phyloP scores from a whole-genome alignment of 1,284 basidiomycete genomes.

The Ganoderma sp. region DNA sequence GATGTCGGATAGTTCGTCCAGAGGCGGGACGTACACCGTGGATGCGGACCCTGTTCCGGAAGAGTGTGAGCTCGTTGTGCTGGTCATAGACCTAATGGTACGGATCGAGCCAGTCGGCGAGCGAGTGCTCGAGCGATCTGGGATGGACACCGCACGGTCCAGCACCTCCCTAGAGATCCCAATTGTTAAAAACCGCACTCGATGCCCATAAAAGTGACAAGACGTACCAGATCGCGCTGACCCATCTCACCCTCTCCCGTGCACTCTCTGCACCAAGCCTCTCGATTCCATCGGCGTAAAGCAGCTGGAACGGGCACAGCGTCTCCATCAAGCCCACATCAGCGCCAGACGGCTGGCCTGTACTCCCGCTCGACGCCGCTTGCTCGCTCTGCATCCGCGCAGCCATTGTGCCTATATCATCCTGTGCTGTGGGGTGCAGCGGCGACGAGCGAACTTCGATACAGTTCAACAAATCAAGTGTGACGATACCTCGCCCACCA shows the following conservation, averaged over 20 bases:
- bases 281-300: slow-evolving; percentile 88
- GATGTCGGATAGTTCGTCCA: slow-evolving; percentile 68
- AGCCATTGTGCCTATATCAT: slow-evolving; percentile 85
- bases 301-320: slow-evolving; percentile 85
- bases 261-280: slow-evolving; percentile 83
- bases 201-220: slow-evolving; percentile 15
- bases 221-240: slow-evolving; percentile 81
- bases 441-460: slow-evolving; percentile 82
- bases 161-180: slow-evolving; percentile 64
- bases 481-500: slow-evolving; percentile 81
- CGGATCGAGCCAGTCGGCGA: slow-evolving; percentile 77
- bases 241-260: slow-evolving; percentile 85
- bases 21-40: slow-evolving; percentile 73
- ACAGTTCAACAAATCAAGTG: slow-evolving; percentile 83
- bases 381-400: slow-evolving; percentile 66
- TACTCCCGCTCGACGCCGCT: slow-evolving; percentile 50
- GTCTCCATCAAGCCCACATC: slow-evolving; percentile 59
- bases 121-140: slow-evolving; percentile 56
- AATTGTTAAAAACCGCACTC: too few relatives aligned
- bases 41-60: slow-evolving; percentile 63
- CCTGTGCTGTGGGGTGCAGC: slow-evolving; percentile 74
- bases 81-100: slow-evolving; percentile 64
- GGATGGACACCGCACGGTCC: slow-evolving; percentile 55
- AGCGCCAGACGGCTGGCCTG: slow-evolving; percentile 35
- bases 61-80: slow-evolving; percentile 41